Evolutionary conservation across 2,329 filamentous ascomycete species (phyloP).

Genomic region (Meredithiella fracta): DNA sequence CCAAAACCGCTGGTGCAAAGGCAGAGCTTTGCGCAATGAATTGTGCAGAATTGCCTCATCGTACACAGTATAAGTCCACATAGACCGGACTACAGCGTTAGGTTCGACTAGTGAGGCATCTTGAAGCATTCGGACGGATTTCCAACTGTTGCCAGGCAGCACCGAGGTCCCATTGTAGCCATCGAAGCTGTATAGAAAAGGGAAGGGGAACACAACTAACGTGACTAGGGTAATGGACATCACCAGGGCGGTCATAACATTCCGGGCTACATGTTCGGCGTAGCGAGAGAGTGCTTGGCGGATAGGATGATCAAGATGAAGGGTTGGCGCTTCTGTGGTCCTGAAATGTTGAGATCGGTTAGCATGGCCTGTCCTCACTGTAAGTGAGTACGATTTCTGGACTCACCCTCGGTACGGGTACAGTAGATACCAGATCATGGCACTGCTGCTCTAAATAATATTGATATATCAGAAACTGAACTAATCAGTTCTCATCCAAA

Average conservation of each 20-base stretch:
- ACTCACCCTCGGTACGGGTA: constrained; percentile 63
- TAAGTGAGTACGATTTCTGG: not conserved
- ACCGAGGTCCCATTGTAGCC: constrained; percentile 55
- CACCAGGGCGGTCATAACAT: constrained; percentile 59
- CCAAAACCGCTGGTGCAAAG: constrained; percentile 56
- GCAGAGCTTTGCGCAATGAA: constrained; percentile 48
- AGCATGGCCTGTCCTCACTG: constrained; percentile 6
- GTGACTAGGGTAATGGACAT: constrained; percentile 57
- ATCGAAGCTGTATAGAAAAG: constrained; percentile 58
- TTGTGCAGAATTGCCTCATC: constrained; percentile 56
- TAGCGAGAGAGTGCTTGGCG: constrained; percentile 50
- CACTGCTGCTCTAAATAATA: not conserved
- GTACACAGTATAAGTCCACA: constrained; percentile 69
- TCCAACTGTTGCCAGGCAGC: constrained; percentile 68
- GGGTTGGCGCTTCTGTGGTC: constrained; percentile 56
- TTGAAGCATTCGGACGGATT: constrained; percentile 48
- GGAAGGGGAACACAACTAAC: constrained; percentile 55
- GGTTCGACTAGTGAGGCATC: constrained; percentile 34
- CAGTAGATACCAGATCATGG: constrained; percentile 62
- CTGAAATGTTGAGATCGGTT: constrained; percentile 28
- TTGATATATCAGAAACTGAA: not conserved
- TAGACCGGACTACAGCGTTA: constrained; percentile 66
- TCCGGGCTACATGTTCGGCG: constrained; percentile 51
- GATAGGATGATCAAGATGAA: constrained; percentile 48
- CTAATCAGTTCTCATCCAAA: not conserved